A percentile compares a stretch with the other conserved stretches of the same genome.
Conservation (phyloP, 192 early-diverging fungal species). For the Jimgerdemannia flammicorona region DNA sequence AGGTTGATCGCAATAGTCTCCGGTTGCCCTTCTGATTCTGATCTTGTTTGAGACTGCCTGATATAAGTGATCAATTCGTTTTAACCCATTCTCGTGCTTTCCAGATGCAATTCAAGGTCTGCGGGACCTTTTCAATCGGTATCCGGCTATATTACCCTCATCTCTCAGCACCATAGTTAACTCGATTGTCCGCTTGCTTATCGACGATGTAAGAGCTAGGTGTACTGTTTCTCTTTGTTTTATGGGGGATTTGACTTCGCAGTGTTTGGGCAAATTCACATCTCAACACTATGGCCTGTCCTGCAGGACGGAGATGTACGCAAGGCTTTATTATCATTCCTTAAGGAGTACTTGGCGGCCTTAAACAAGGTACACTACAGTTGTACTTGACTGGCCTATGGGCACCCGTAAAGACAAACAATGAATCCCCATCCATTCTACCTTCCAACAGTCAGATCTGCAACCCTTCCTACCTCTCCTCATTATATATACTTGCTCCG, state of each 20-base stretch:
- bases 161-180: conserved; percentile 46
- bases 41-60: neutral
- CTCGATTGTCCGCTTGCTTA: conserved; percentile 36
- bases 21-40: neutral
- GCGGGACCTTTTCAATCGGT: conserved; percentile 38
- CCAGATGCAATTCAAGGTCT: conserved; percentile 46
- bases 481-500: conserved; percentile 78
- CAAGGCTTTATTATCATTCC: conserved; percentile 29
- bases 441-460: conserved; percentile 37
- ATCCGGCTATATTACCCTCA: conserved; percentile 39
- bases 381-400: neutral
- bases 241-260: too few relatives aligned
- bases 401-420: neutral
- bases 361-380: conserved; percentile 27
- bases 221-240: neutral
- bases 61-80: neutral
- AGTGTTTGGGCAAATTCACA: too few relatives aligned
- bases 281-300: too few relatives aligned
- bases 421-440: neutral
- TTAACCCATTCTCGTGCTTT: neutral
- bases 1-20: conserved; percentile 16
- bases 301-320: conserved; percentile 35
- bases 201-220: conserved; percentile 43
- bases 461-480: conserved; percentile 77
- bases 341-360: conserved; percentile 22